A percentile compares a stretch with the other conserved stretches of the same genome.
Evolutionary conservation across 257 asterid genomes (phyloP).

Genomic region (Solanum chiquidenum): DNA sequence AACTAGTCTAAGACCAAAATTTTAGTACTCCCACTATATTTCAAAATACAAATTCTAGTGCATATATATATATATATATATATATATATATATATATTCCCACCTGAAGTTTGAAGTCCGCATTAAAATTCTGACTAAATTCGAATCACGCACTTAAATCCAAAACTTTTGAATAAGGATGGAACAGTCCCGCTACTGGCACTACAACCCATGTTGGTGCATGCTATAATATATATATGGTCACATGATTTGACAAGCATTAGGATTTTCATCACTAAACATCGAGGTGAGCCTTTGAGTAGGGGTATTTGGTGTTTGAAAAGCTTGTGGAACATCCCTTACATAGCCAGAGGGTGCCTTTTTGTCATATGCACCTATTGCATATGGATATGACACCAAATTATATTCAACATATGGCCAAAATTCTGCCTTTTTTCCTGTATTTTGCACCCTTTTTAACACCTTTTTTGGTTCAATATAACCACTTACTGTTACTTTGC

Average conservation of each 20-base stretch:
- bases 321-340: constrained; percentile 53
- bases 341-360: constrained; percentile 75
- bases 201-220: background rate
- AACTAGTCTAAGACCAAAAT: background rate
- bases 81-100: no score
- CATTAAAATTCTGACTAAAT: no score
- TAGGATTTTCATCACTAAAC: constrained; percentile 70
- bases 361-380: constrained; percentile 56
- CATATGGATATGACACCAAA: constrained; percentile 59
- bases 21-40: background rate
- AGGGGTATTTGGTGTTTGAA: constrained; percentile 25
- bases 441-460: constrained; percentile 21
- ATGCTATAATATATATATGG: background rate
- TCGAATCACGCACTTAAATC: no score
- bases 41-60: no score
- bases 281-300: constrained; percentile 26
- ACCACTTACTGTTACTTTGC: constrained; percentile 54
- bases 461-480: constrained; percentile 50
- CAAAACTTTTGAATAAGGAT: no score
- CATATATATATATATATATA: no score
- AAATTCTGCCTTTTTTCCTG: constrained; percentile 31
- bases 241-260: constrained; percentile 65
- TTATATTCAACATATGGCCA: constrained; percentile 68
- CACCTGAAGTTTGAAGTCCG: no score
- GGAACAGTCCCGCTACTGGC: fast-evolving